Evolutionary conservation across 768 basidiomycete species (phyloP).

Genomic region (Pulveroboletus frians): DNA sequence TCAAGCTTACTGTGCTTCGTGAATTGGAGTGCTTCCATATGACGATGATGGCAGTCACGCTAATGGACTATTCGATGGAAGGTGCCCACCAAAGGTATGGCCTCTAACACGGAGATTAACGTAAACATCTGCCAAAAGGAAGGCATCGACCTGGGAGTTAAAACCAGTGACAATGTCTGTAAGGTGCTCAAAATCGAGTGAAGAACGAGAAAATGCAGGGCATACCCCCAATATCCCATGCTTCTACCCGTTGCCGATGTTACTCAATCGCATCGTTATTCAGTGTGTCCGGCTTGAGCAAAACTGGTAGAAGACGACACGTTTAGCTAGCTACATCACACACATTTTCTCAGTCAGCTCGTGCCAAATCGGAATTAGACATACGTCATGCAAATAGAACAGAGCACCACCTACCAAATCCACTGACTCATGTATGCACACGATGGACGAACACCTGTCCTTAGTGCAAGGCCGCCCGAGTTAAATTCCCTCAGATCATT

Average conservation of each 20-base stretch:
- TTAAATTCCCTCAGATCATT: conserved; percentile 66
- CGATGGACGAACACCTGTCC: conserved; percentile 14
- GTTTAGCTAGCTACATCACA: conserved; percentile 44
- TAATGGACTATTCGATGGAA: conserved; percentile 15
- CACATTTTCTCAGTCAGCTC: conserved; percentile 88
- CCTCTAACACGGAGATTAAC: conserved; percentile 43
- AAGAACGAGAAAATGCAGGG: conserved; percentile 9
- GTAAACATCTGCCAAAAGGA: conserved; percentile 8
- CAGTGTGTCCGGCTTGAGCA: conserved; percentile 71
- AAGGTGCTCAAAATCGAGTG: conserved; percentile 3
- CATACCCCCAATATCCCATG: conserved; percentile 78
- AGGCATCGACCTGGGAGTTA: conserved; percentile 47
- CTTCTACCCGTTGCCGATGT: conserved; percentile 79
- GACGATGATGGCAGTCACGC: conserved; percentile 5
- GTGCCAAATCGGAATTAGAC: conserved; percentile 35
- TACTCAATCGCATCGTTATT: conserved; percentile 75
- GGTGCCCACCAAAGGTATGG: conserved; percentile 66
- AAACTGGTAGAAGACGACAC: conserved; percentile 38
- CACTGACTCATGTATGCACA: conserved; percentile 68
- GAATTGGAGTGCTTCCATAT: conserved; percentile 10
- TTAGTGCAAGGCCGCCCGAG: conserved; percentile 8
- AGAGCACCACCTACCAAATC: conserved; percentile 26
- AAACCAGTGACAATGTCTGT: conserved; percentile 76
- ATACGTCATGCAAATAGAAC: neutral
- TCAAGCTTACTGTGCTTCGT: conserved; percentile 69